Evolutionary conservation across 2,329 filamentous ascomycete species (phyloP).

Genomic region (Aspergillus arachidicola): DNA sequence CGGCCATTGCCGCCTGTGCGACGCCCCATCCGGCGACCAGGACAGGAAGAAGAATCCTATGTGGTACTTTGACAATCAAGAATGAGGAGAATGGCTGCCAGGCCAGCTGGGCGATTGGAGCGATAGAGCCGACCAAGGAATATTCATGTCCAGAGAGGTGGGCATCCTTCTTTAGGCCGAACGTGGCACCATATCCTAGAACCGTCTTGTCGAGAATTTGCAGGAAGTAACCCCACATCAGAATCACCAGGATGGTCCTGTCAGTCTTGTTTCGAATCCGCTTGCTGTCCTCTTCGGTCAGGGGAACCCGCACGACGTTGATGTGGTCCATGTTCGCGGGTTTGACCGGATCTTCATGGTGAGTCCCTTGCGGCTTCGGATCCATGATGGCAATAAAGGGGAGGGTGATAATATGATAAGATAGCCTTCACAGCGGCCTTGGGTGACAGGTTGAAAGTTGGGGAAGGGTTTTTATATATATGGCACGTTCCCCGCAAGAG

Average conservation of each 20-base stretch:
- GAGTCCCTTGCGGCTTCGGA: conserved; percentile 8
- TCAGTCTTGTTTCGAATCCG: conserved; percentile 66
- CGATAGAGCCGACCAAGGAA: conserved; percentile 60
- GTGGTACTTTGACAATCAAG: conserved; percentile 64
- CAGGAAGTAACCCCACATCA: conserved; percentile 51
- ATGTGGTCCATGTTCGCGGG: conserved; percentile 19
- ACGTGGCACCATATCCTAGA: conserved; percentile 61
- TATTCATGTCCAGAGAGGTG: conserved; percentile 58
- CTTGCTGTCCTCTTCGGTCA: conserved; percentile 48
- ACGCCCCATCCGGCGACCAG: conserved; percentile 53
- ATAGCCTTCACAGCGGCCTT: not conserved
- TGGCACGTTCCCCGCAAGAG: not conserved
- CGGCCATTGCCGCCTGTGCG: conserved; percentile 52
- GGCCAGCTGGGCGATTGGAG: conserved; percentile 61
- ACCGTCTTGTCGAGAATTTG: conserved; percentile 62
- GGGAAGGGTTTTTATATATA: not conserved
- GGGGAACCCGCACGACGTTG: conserved; percentile 23
- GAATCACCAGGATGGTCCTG: conserved; percentile 54
- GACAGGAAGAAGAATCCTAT: conserved; percentile 59
- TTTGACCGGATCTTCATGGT: conserved; percentile 25
- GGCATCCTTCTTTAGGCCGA: conserved; percentile 55
- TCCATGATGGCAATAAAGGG: conserved; percentile 1
- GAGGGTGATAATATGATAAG: too few relatives aligned
- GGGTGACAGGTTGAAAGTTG: not conserved
- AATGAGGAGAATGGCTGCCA: conserved; percentile 64